These are phyloP conservation scores for Pseudomassariella vexata DNA, from an alignment of 2,329 filamentous ascomycete genomes.

Conservation along the genomic window DNA sequence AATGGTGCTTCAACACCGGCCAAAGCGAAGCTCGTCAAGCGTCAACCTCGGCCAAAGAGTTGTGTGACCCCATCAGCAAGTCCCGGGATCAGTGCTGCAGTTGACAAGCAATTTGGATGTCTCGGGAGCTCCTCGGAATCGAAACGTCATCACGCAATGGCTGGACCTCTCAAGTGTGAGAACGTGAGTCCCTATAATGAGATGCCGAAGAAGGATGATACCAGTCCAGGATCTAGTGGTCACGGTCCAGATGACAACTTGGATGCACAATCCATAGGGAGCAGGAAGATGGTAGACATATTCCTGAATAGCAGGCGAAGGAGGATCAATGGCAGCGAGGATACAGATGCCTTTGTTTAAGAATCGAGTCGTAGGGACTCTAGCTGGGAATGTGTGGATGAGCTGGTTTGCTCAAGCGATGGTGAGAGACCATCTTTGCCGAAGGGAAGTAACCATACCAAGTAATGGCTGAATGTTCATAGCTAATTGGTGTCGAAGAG, in stretches of 20 bases:
- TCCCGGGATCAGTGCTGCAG: slow-evolving; percentile 10
- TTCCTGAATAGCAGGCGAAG: slow-evolving; percentile 45
- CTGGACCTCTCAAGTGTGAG: slow-evolving; percentile 11
- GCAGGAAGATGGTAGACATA: slow-evolving; percentile 47
- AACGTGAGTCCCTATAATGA: slow-evolving; percentile 19
- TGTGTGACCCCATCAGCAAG: slow-evolving; percentile 8
- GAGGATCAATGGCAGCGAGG: slow-evolving; percentile 32
- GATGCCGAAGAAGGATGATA: slow-evolving; percentile 8
- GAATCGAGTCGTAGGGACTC: no score
- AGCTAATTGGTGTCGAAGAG: no score
- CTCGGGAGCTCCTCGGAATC: slow-evolving; percentile 6
- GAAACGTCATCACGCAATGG: slow-evolving; percentile 7
- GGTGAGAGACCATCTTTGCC: no score
- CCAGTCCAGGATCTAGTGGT: slow-evolving; percentile 10
- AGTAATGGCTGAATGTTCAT: no score
- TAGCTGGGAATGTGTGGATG: no score
- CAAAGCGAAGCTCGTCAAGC: slow-evolving; percentile 11
- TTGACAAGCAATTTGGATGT: slow-evolving; percentile 13
- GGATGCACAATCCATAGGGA: slow-evolving; percentile 31
- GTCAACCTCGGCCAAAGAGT: slow-evolving; percentile 8
- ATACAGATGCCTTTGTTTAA: slow-evolving; percentile 27
- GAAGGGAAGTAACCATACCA: no score
- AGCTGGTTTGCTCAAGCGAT: no score
- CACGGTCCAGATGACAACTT: slow-evolving; percentile 9
- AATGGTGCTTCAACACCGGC: slow-evolving; percentile 6